These are phyloP conservation scores for Trebouxiophyceae sp. DNA, from an alignment of 163 green algal species.

Conservation along the genomic window DNA sequence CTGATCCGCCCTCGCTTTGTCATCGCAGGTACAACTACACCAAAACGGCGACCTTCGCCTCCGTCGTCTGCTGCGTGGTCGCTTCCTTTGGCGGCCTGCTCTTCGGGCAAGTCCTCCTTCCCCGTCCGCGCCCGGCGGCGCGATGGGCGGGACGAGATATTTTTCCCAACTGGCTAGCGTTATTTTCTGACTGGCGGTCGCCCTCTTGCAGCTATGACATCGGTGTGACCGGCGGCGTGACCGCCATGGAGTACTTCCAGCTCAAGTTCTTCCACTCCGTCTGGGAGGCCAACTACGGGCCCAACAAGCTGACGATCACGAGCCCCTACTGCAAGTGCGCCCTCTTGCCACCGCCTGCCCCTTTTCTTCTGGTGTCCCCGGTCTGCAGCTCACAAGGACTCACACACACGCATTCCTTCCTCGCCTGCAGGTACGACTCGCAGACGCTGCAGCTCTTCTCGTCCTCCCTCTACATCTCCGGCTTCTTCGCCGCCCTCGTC, in stretches of 20 bases:
- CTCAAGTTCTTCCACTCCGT: constrained; percentile 30
- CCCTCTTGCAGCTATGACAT: constrained; percentile 5
- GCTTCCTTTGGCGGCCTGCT: constrained; percentile 5
- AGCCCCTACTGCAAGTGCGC: constrained; percentile 27
- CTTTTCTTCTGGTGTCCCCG: too few relatives aligned
- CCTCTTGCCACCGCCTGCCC: too few relatives aligned
- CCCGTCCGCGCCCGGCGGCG: too few relatives aligned
- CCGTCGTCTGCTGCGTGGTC: constrained; percentile 1
- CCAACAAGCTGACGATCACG: constrained; percentile 2
- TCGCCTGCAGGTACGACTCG: constrained; percentile 15
- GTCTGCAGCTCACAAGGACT: too few relatives aligned
- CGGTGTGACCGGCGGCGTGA: constrained; percentile 38
- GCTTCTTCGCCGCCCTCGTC: neutral
- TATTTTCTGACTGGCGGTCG: too few relatives aligned
- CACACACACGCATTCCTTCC: too few relatives aligned
- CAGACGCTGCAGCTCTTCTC: constrained; percentile 39
- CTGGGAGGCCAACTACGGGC: constrained; percentile 1
- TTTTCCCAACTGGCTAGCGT: too few relatives aligned
- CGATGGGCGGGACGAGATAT: too few relatives aligned
- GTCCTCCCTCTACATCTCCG: constrained; percentile 28
- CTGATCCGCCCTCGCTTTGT: too few relatives aligned
- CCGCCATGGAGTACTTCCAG: constrained; percentile 54
- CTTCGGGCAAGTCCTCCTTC: constrained; percentile 1
- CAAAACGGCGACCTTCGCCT: neutral
- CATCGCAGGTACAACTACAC: neutral